phyloP scores from a whole-genome alignment of 768 basidiomycete species.

The Suillus subalutaceus region DNA sequence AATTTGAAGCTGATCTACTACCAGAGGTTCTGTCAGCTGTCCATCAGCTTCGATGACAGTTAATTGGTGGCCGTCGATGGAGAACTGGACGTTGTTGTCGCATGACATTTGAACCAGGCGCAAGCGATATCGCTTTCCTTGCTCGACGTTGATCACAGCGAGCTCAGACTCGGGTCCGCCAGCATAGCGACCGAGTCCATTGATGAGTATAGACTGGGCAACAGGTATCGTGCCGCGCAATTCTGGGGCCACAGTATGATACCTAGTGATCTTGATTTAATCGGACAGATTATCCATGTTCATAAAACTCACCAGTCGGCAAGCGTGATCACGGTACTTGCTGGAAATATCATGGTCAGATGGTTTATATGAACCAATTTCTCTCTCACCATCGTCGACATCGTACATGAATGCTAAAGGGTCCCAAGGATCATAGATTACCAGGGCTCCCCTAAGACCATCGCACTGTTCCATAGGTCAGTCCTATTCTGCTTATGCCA shows the following conservation, averaged over 20 bases:
- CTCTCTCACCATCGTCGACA: constrained; percentile 14
- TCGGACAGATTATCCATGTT: neutral
- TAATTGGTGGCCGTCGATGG: constrained; percentile 47
- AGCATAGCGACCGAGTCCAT: constrained; percentile 15
- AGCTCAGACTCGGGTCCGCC: constrained; percentile 37
- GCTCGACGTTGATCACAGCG: constrained; percentile 36
- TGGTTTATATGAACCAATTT: neutral
- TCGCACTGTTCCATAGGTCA: constrained; percentile 19
- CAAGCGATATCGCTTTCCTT: constrained; percentile 39
- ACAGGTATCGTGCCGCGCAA: constrained; percentile 18
- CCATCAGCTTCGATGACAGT: constrained; percentile 53
- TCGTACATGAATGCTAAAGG: neutral
- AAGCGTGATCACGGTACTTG: constrained; percentile 47
- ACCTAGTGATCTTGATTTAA: constrained; percentile 17
- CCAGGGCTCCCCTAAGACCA: constrained; percentile 30
- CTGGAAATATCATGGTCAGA: constrained; percentile 11
- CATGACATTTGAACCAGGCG: constrained; percentile 44
- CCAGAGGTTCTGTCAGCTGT: constrained; percentile 38
- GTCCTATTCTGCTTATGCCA: neutral
- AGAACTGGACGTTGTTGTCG: constrained; percentile 44
- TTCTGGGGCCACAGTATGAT: constrained; percentile 22
- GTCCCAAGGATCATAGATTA: constrained; percentile 24
- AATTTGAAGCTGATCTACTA: constrained; percentile 43
- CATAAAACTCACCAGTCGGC: constrained; percentile 35
- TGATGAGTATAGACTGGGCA: constrained; percentile 39